A percentile compares a stretch with the other conserved stretches of the same genome.
Evolutionary conservation across 495 filamentous ascomycete genomes (phyloP).

Genomic region (Penicillium tannophilum): DNA sequence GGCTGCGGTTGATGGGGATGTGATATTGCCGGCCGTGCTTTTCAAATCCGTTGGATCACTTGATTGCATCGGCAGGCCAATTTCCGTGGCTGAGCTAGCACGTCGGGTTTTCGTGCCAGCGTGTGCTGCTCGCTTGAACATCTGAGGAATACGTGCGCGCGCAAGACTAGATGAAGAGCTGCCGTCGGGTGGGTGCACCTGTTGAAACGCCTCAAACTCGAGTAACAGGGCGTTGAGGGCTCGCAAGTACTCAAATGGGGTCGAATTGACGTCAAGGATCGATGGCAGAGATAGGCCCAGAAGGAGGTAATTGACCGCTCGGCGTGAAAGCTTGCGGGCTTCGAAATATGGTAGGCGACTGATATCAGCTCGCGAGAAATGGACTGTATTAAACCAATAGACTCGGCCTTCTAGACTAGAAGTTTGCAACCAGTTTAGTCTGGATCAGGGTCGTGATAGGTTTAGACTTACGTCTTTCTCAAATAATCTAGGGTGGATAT

Average conservation of each 20-base stretch:
- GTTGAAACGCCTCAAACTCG: constrained; percentile 93
- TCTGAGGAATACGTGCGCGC: constrained; percentile 77
- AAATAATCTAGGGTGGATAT: constrained; percentile 97
- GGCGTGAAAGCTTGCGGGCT: constrained; percentile 74
- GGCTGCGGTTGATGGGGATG: constrained; percentile 41
- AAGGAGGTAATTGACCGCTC: constrained; percentile 89
- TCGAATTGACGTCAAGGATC: constrained; percentile 82
- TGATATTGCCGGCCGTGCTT: constrained; percentile 40
- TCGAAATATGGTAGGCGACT: constrained; percentile 83
- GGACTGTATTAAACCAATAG: constrained; percentile 96
- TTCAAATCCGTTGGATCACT: constrained; percentile 55
- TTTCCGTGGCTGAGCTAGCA: constrained; percentile 69
- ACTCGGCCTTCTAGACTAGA: constrained; percentile 85
- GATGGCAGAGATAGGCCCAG: constrained; percentile 89
- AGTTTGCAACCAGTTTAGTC: background rate
- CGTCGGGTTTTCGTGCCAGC: constrained; percentile 68
- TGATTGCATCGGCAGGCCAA: constrained; percentile 60
- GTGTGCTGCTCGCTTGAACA: constrained; percentile 78
- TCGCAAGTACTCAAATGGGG: constrained; percentile 79
- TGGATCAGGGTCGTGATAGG: background rate
- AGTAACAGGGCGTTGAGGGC: constrained; percentile 81
- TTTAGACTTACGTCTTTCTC: constrained; percentile 73
- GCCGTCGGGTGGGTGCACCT: constrained; percentile 78
- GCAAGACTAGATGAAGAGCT: constrained; percentile 68
- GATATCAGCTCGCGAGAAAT: constrained; percentile 84